phyloP scores from a whole-genome alignment of 139 green algal genomes.

The Coelastrella sp. region DNA sequence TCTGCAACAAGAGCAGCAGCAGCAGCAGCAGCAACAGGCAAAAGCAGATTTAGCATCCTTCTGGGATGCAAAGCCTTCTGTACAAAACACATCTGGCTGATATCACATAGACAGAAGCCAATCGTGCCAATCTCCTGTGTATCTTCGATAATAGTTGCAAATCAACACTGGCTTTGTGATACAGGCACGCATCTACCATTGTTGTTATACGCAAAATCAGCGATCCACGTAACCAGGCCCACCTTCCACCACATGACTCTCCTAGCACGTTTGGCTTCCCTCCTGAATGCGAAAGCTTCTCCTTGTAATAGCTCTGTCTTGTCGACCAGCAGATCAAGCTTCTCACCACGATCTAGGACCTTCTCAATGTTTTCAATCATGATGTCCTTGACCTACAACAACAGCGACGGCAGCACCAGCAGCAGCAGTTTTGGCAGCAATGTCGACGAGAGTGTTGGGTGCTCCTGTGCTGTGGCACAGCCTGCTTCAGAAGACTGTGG shows the following conservation, averaged over 20 bases:
- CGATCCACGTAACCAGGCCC: neutral
- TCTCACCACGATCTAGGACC: conserved; percentile 90
- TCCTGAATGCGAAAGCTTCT: conserved; percentile 87
- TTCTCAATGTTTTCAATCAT: conserved; percentile 99
- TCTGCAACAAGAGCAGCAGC: conserved; percentile 10
- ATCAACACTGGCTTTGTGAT: neutral
- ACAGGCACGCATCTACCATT: neutral
- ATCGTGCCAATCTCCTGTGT: no score
- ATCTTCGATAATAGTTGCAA: no score
- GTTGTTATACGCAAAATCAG: neutral
- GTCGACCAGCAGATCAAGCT: conserved; percentile 73
- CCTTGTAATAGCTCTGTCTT: conserved; percentile 63
- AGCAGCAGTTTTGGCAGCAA: no score
- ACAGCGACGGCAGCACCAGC: conserved; percentile 19
- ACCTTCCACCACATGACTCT: conserved; percentile 84
- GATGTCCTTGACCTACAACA: conserved; percentile 93
- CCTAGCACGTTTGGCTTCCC: conserved; percentile 75
- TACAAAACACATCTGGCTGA: neutral
- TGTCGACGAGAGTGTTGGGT: no score
- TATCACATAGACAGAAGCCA: no score
- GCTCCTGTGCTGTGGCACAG: no score
- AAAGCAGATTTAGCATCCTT: neutral
- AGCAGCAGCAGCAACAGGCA: neutral
- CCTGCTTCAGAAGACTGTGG: no score
- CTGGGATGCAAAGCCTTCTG: neutral